These are phyloP conservation scores for Fusarium buharicum DNA, from an alignment of 2,329 filamentous ascomycete genomes.

Conservation along the genomic window DNA sequence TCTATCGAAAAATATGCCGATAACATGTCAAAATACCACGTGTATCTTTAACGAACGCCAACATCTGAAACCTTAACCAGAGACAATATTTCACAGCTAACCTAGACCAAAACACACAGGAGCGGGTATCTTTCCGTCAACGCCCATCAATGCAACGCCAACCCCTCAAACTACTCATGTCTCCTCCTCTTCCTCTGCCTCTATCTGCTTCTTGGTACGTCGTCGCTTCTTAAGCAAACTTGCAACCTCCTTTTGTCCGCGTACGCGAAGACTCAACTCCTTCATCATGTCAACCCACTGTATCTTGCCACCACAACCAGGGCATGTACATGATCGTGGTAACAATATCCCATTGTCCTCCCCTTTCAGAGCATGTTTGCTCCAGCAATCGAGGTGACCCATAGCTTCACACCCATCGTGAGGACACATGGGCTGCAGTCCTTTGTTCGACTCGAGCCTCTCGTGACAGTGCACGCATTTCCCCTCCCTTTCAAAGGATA, in stretches of 20 bases:
- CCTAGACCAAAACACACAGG: background rate
- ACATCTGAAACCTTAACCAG: no score
- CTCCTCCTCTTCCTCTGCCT: constrained; percentile 18
- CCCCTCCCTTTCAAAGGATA: constrained; percentile 67
- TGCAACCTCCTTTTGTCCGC: constrained; percentile 76
- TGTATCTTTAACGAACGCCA: no score
- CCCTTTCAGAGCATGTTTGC: constrained; percentile 59
- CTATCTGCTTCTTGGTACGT: constrained; percentile 42
- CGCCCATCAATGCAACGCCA: constrained; percentile 19
- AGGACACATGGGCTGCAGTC: constrained; percentile 68
- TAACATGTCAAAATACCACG: no score
- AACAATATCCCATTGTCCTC: constrained; percentile 62
- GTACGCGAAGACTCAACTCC: constrained; percentile 78
- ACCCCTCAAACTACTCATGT: constrained; percentile 4
- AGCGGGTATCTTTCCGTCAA: constrained; percentile 33
- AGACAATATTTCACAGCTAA: background rate
- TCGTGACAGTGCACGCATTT: constrained; percentile 64
- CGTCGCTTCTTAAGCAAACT: constrained; percentile 70
- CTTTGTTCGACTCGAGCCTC: constrained; percentile 57
- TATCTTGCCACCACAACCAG: constrained; percentile 70
- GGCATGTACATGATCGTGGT: constrained; percentile 76
- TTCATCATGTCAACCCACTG: constrained; percentile 83
- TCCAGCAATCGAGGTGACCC: constrained; percentile 70
- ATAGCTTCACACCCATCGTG: constrained; percentile 64
- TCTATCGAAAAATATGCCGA: no score